Conservation (phyloP, 495 filamentous ascomycete species). For the Lophiostoma macrostomum region DNA sequence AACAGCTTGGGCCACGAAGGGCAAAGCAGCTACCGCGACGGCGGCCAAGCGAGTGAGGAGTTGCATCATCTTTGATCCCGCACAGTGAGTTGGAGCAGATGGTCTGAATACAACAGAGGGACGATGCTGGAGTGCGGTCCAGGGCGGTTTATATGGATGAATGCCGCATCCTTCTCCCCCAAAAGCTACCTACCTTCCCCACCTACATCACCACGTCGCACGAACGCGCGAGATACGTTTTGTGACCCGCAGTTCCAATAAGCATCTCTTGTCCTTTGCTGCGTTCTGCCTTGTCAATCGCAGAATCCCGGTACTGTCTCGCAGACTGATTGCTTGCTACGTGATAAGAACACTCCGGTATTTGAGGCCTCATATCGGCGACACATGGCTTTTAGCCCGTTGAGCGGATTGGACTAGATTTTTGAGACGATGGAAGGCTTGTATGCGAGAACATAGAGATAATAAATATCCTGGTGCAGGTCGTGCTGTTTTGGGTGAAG, state of each 20-base stretch:
- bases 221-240: background rate
- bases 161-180: background rate
- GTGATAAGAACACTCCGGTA: no score
- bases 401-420: no score
- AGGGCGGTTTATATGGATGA: background rate
- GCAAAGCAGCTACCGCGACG: constrained; percentile 12
- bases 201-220: background rate
- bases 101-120: background rate
- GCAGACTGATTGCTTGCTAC: no score
- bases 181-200: background rate
- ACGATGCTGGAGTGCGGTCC: background rate
- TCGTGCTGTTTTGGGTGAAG: no score
- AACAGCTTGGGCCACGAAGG: constrained; percentile 8
- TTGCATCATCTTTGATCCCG: constrained; percentile 13
- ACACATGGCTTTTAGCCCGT: no score
- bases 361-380: no score
- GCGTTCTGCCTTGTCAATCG: background rate
- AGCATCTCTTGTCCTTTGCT: background rate
- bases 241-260: background rate
- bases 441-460: no score
- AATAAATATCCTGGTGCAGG: no score
- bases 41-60: constrained; percentile 17
- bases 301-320: background rate
- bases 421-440: no score
- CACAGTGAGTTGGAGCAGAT: background rate